Percentiles rank a stretch among this genome's conserved stretches.
Conservation (phyloP, 2,329 filamentous ascomycete genomes). For the Diplocarpon rosae region DNA sequence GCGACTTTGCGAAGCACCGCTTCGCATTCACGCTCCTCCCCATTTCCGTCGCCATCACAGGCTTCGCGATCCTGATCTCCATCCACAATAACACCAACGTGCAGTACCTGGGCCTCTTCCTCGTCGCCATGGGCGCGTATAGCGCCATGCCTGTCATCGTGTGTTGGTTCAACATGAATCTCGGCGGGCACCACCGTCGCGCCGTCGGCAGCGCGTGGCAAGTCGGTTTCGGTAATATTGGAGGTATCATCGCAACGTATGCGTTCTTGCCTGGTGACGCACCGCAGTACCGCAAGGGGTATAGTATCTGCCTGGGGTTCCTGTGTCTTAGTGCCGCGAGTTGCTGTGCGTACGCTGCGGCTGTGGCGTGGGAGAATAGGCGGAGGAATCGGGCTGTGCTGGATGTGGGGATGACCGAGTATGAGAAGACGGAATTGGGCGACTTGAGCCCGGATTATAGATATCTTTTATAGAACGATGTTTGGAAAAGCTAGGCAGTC, state of each 20-base stretch:
- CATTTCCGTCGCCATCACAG: constrained; percentile 57
- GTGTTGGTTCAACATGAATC: constrained; percentile 76
- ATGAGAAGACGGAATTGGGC: constrained; percentile 43
- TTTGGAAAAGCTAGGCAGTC: not conserved
- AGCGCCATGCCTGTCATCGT: constrained; percentile 82
- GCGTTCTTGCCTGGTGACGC: constrained; percentile 55
- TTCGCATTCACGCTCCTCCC: constrained; percentile 61
- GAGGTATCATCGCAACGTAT: constrained; percentile 68
- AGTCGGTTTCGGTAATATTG: constrained; percentile 68
- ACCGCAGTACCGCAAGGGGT: constrained; percentile 60
- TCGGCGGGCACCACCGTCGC: constrained; percentile 60
- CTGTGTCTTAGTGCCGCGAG: constrained; percentile 53
- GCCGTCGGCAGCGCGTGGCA: constrained; percentile 67
- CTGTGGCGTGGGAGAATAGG: constrained; percentile 49
- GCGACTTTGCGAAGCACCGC: constrained; percentile 62
- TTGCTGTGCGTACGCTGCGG: constrained; percentile 48
- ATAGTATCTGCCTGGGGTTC: constrained; percentile 68
- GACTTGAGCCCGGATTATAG: constrained; percentile 28
- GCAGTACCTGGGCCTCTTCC: constrained; percentile 72
- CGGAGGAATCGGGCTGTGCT: constrained; percentile 38
- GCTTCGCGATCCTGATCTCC: constrained; percentile 63
- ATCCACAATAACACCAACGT: constrained; percentile 56
- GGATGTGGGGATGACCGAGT: constrained; percentile 43
- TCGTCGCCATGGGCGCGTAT: constrained; percentile 71
- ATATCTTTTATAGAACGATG: constrained; percentile 19